Evolutionary conservation across 2,329 filamentous ascomycete genomes (phyloP), one percentile per base, ranked within the genome.

Genomic region (Trichoderma koningii): DNA sequence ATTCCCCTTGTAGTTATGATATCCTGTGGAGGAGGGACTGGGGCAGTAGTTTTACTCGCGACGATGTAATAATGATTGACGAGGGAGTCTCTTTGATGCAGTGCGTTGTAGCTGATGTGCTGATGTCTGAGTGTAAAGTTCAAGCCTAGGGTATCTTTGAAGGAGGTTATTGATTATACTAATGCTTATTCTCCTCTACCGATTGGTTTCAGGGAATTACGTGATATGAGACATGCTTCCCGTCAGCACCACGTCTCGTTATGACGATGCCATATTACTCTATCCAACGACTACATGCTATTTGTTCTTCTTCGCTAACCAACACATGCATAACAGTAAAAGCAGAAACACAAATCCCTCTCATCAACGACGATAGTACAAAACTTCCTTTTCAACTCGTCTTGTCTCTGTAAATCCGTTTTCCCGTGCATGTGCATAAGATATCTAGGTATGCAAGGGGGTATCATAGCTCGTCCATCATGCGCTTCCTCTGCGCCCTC

Each of bases 401-500:
- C 28, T 7, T 7, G 7, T 30, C 28, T 30, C 3, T 7, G 28
- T 30, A 30, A 6, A 7, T 30, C 3, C 7, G 28, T 30, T 10
- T 34, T 3, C 30, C 7, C 9, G 30, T 34, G 30, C 9, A 2
- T 34, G 30, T 34, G 30, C 28, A 28, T 28, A 5, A 28, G 5
- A 7, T 28, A 28, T 10, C 30, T 30, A 5, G 5, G 30, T 10
- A 10, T 34, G 30, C 9, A 10, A 10, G 5, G 10, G 10, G 10
- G 12, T 44, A 23, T 66, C 55, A 66, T 60, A 66, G 60, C 14
- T 67, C 66, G 55, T 69, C 69, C n/a, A 62, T 41, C 50, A 65
- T 64, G 55, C 57, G 73, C 51, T 66, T 75, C 34, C 12, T 38
- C 67, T 67, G 73, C 17, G 69, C 69, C 50, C 72, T 68, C 14